These are phyloP conservation scores for Diplodia sapinea DNA, from an alignment of 2,329 filamentous ascomycete genomes.

Conservation along the genomic window DNA sequence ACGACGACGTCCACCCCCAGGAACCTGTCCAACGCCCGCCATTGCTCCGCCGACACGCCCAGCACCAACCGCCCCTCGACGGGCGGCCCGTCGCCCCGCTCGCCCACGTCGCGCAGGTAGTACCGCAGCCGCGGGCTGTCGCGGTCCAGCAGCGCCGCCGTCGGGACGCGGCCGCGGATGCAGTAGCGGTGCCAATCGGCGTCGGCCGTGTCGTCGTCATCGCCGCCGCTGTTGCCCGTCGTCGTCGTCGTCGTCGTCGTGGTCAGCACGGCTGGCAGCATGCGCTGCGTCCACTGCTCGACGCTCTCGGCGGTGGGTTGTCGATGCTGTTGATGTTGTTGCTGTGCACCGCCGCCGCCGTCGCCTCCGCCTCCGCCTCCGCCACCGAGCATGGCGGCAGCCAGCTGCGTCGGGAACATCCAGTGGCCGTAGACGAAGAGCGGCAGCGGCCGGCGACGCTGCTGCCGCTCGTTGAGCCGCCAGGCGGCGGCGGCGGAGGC, in stretches of 20 bases:
- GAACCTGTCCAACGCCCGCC: neutral
- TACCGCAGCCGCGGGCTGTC: neutral
- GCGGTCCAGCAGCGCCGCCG: neutral
- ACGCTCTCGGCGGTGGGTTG: neutral
- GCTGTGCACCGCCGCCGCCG: neutral
- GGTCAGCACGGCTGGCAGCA: neutral
- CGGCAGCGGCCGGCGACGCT: neutral
- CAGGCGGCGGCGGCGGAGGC: neutral
- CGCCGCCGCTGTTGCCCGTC: neutral
- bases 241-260: neutral
- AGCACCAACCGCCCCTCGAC: conserved; percentile 15
- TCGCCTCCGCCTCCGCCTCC: no score
- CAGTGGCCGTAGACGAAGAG: conserved; percentile 28
- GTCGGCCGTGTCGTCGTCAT: neutral
- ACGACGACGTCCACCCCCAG: neutral
- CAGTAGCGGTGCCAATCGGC: conserved; percentile 2
- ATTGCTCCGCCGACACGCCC: neutral
- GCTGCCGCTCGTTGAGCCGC: neutral
- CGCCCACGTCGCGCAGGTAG: conserved; percentile 2
- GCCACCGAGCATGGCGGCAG: neutral
- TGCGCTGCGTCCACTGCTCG: neutral
- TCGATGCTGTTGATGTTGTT: no score
- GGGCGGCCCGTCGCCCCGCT: neutral
- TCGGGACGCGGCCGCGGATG: neutral
- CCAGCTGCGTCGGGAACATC: conserved; percentile 11